Base-by-base conservation (phyloP, 2,329 filamentous ascomycete genomes). In the Paracamarosporium sp. region DNA sequence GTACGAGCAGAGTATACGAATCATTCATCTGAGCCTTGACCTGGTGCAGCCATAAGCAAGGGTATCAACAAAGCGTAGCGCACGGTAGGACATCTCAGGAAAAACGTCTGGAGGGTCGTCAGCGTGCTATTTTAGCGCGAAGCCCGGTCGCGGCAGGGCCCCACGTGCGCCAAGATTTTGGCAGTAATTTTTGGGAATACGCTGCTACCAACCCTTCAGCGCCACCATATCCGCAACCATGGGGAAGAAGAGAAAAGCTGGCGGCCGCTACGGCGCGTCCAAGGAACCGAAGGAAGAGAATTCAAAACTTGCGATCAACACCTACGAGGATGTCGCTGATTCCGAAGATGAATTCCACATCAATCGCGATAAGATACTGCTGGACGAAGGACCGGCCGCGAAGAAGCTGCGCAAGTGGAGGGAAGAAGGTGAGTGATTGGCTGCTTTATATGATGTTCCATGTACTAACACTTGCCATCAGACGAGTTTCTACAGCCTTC, bases 301-400 rank as follows among this genome's bases (percentile, higher is more conserved):
- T 27, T 86, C 88, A 33, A 86, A 87, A 51, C 83, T 93, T 61
- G 70, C 73, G 20, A 79, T 84, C 55, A 77, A 73, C 55, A 88
- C 86, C 2, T 94, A 85, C 76, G 88, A 94, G 76, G 92, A 96
- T 78, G 89, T 99, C 67, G 92, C 93, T 64, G 90, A 97, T 75
- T 96, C 93, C 1, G 92, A 97, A 76, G 95, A 99, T 76, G 92
- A 97, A 74, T 96, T 97, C 75, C 92, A 94, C 70, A 82, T 93
- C 58, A 90, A 93, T 63, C 87, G 90, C 63, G 95, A 99, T 78
- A 90, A 91, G 72, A 88, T 99, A 61, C 78, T 94, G 69, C 84
- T 99, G 35, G 92, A 96, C 28, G 92, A 97, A 65, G 90, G 85
- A 31, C 91, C 90, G 13, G 85, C 87, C 36, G 88, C 88, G 28